These are phyloP conservation scores for Mediolabrus comicus DNA, from an alignment of 108 stramenopile species.

Conservation along the genomic window DNA sequence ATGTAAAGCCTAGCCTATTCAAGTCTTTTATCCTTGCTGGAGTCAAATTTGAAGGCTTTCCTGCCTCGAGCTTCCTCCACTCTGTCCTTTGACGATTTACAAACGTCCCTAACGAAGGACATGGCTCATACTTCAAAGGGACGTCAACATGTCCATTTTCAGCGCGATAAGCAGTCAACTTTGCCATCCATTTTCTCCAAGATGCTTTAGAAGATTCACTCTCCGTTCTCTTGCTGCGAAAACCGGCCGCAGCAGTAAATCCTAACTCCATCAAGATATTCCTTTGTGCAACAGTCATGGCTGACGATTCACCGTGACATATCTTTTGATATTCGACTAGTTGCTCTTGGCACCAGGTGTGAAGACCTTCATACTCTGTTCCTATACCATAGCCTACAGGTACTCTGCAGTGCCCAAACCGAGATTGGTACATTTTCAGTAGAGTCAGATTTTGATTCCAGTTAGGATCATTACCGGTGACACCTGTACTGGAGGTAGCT, in stretches of 20 bases:
- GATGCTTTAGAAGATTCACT: background rate
- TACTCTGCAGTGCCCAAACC: slow-evolving; percentile 38
- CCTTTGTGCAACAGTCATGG: slow-evolving; percentile 27
- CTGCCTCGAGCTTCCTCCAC: slow-evolving; percentile 29
- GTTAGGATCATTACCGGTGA: background rate
- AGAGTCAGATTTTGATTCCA: slow-evolving; percentile 27
- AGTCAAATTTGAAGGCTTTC: slow-evolving; percentile 36
- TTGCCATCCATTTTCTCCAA: slow-evolving; percentile 14
- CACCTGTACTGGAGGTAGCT: background rate
- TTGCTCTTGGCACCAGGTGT: slow-evolving; percentile 32
- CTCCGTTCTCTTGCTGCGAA: background rate
- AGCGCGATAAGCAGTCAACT: slow-evolving; percentile 7
- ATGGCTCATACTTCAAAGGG: slow-evolving; percentile 43
- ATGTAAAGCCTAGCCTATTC: slow-evolving; percentile 33
- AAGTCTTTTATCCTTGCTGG: slow-evolving; percentile 20
- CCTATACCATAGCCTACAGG: slow-evolving; percentile 37
- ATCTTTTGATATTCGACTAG: slow-evolving; percentile 20
- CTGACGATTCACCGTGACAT: slow-evolving; percentile 5
- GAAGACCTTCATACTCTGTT: slow-evolving; percentile 31
- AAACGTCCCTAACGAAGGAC: slow-evolving; percentile 38
- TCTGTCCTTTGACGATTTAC: slow-evolving; percentile 40
- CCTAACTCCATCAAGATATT: slow-evolving; percentile 18
- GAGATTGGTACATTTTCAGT: slow-evolving; percentile 20
- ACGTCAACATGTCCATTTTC: slow-evolving; percentile 37
- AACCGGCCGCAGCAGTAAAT: background rate